Conservation (phyloP, 345 rosid genomes). For the Populus davidiana region DNA sequence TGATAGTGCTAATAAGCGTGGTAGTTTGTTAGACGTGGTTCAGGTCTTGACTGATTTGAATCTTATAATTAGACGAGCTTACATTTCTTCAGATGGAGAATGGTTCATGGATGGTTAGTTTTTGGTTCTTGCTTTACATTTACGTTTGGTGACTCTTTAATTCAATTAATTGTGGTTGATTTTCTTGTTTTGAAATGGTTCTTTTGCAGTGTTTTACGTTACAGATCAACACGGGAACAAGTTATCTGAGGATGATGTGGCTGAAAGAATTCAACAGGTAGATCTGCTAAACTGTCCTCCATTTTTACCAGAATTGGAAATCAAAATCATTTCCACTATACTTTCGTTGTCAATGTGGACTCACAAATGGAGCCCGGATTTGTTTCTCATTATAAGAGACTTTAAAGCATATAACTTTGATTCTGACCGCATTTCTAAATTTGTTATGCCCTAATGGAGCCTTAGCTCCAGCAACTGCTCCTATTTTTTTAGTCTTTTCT, state of each 20-base stretch:
- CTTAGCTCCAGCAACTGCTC: neutral
- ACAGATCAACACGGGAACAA: conserved; percentile 70
- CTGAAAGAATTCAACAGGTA: conserved; percentile 74
- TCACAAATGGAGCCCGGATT: neutral
- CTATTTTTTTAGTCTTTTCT: neutral
- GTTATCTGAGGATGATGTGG: conserved; percentile 56
- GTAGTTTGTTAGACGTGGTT: conserved; percentile 76
- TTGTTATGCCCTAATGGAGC: too few species aligned
- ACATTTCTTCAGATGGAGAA: conserved; percentile 81
- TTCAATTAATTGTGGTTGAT: conserved; percentile 12
- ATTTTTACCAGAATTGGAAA: neutral
- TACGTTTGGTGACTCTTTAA: neutral
- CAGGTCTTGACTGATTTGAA: conserved; percentile 78
- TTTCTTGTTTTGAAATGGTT: conserved; percentile 7
- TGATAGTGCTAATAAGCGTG: conserved; percentile 74
- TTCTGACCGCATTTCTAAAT: neutral
- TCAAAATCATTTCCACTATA: neutral
- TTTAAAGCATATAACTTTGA: neutral
- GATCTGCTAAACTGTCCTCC: conserved; percentile 19
- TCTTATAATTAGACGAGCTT: conserved; percentile 67
- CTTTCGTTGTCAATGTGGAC: neutral
- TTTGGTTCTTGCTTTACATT: conserved; percentile 2
- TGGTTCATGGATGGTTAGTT: conserved; percentile 89
- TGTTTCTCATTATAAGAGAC: neutral
- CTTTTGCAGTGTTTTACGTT: conserved; percentile 63